Evolutionary conservation across 2,329 filamentous ascomycete species (phyloP).

Genomic region (Neofusicoccum kwambonambiense): DNA sequence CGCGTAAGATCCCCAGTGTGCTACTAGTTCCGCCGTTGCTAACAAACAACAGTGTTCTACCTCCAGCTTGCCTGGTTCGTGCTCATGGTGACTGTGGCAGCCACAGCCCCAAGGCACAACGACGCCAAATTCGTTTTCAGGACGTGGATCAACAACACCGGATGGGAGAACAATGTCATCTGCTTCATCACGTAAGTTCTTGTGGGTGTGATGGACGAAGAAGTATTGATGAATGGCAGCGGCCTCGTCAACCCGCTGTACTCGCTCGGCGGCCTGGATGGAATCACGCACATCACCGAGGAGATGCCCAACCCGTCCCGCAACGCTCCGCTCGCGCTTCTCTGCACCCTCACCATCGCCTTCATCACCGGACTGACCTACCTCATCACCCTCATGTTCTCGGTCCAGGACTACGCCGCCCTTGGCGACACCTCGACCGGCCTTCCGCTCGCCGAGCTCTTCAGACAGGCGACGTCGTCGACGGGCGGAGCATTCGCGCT

Average conservation of each 20-base stretch:
- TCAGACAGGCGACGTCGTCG: slow-evolving; percentile 44
- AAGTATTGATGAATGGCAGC: neutral
- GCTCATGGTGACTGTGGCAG: slow-evolving; percentile 50
- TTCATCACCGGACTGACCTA: slow-evolving; percentile 53
- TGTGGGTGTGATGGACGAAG: neutral
- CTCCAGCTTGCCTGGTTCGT: slow-evolving; percentile 30
- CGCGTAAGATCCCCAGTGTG: neutral
- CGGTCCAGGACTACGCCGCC: slow-evolving; percentile 48
- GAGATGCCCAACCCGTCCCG: slow-evolving; percentile 30
- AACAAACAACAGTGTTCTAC: slow-evolving; percentile 2
- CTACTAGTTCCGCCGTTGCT: neutral
- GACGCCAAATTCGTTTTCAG: slow-evolving; percentile 51
- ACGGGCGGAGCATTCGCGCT: slow-evolving; percentile 45
- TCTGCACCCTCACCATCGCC: slow-evolving; percentile 50
- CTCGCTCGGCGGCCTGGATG: slow-evolving; percentile 17
- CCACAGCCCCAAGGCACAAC: slow-evolving; percentile 47
- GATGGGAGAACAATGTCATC: slow-evolving; percentile 45
- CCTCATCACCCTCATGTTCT: slow-evolving; percentile 53
- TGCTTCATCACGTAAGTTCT: slow-evolving; percentile 21
- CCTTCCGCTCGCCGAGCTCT: slow-evolving; percentile 48
- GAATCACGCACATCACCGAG: slow-evolving; percentile 18
- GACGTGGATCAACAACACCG: slow-evolving; percentile 55
- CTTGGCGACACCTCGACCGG: slow-evolving; percentile 42
- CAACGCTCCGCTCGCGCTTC: slow-evolving; percentile 39
- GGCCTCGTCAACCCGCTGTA: slow-evolving; percentile 18